Percentiles rank a stretch among this genome's conserved stretches.
These are phyloP conservation scores for Magnolia sinica DNA, from an alignment of 164 flowering plant genomes.

Conservation along the genomic window DNA sequence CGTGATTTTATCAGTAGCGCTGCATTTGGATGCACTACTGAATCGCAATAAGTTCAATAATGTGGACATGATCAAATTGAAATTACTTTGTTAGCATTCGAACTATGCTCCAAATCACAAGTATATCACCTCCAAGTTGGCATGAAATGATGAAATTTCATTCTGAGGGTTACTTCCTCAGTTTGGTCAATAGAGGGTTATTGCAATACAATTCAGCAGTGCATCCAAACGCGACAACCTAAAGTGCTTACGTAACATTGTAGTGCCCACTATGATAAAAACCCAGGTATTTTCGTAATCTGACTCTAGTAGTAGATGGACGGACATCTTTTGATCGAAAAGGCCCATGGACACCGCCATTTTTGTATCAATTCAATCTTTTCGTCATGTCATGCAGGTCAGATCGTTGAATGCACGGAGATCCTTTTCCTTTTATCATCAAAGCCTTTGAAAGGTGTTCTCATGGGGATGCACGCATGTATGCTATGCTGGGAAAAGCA, in stretches of 20 bases:
- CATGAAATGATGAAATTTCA: too few species aligned
- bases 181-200: too few species aligned
- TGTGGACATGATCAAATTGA: too few species aligned
- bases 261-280: neutral
- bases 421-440: neutral
- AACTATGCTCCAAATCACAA: too few species aligned
- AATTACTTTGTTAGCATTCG: too few species aligned
- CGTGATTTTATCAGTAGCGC: too few species aligned
- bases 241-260: neutral
- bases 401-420: neutral
- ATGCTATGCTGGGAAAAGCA: neutral
- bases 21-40: too few species aligned
- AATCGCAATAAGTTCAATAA: too few species aligned
- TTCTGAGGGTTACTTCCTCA: too few species aligned
- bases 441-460: neutral
- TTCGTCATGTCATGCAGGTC: neutral
- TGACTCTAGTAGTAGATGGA: neutral
- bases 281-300: neutral
- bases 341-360: neutral
- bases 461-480: neutral
- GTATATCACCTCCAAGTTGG: too few species aligned
- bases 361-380: neutral
- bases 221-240: too few species aligned
- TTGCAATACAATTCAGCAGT: too few species aligned
- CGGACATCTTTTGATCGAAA: neutral